Base-by-base conservation (phyloP, 2,329 filamentous ascomycete genomes). In the Colletotrichum sp. region DNA sequence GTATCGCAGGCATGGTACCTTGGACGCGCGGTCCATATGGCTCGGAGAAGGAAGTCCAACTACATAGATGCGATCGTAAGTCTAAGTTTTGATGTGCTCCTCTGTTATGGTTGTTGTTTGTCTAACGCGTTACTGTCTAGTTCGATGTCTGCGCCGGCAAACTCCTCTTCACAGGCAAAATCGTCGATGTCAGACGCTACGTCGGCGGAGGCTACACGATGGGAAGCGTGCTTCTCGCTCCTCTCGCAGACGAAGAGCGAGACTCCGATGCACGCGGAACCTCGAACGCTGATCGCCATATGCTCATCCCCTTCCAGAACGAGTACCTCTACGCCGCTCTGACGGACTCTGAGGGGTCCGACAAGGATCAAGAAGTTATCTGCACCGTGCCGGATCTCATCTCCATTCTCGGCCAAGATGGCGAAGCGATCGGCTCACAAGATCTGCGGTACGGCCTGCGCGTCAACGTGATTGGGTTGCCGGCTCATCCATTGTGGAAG, bases 401-500 rank as follows among this genome's bases (percentile, higher is more conserved):
- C 2, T 84, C 84, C 0, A 81, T 85, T 5, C 78, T 85, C 0
- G 84, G 83, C 2, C 83, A 84, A 48, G 87, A 89, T 64, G 88
- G 88, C 0, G 87, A 88, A 65, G 88, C 88, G 0, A 83, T 90
- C 6, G 88, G 88, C 1, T 87, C 88, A 1, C 86, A 87, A 16
- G 88, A 90, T 28, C 80, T 89, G 34, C 83, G 88, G 12, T 91
- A 90, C 70, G 89, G 89, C 0, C 77, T 90, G 4, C 82, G 85
- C 6, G 89, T 90, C 0, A 87, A 81, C 36, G 88, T 91, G 1
- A 87, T 91, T 73, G 89, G 84, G 0, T 81, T 91, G 36, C 83
- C 88, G 4, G 86, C 87, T 2, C 87, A 89, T 73, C 87, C 88
- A 0, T 77, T 89, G 13, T 91, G 89, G 89, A 88, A 82, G 78